Base-by-base conservation (phyloP, 768 basidiomycete genomes). In the Tulasnella sp. region DNA sequence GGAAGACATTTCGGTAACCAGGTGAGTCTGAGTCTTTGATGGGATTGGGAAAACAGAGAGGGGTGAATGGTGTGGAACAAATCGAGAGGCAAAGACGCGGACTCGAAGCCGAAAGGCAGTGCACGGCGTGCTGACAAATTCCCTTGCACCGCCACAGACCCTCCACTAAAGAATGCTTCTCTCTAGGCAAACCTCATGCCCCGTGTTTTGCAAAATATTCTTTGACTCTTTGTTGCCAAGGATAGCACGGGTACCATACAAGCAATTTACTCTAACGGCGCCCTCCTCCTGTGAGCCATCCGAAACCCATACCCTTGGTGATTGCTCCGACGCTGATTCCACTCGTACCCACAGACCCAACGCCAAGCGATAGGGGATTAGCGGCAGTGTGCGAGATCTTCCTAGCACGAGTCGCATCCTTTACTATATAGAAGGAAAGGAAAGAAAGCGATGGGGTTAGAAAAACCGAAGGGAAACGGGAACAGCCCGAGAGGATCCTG, bases 361-460 rank as follows among this genome's bases (percentile, higher is more conserved):
- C 67, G 21, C 87, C 86, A 31, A 91, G 70, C 8, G 88, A 81
- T 42, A 92, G 77, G 7, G 89, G 89, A 66, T 92, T 89, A 17
- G 89, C 80, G n/a, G 87, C 82, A 27, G 79, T 72, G 68, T 81
- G 89, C 0, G 89, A 88, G 61, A 87, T 84, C 64, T 82, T 87
- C 62, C 89, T 78, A 34, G 81, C 79, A 64, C 81, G 82, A 50
- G 83, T 77, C 24, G 85, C 81, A 64, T 75, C 74, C 74, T 81
- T 84, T 54, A 85, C 88, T 91, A 67, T 41, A 63, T 38, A 38
- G 34, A 38, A 38, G 15, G 15, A 15, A 38, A 38, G 15, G 34
- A 38, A 38, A 38, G 27, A 27, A 48, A 21, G n/a, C 24, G 19
- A 55, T 3, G 34, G 45, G 9, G 53, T 2, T 17, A 3, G 25